A percentile compares a stretch with the other conserved stretches of the same genome.
Conservation (phyloP, 1,284 basidiomycete species). For the Microstroma glucosiphilum region DNA sequence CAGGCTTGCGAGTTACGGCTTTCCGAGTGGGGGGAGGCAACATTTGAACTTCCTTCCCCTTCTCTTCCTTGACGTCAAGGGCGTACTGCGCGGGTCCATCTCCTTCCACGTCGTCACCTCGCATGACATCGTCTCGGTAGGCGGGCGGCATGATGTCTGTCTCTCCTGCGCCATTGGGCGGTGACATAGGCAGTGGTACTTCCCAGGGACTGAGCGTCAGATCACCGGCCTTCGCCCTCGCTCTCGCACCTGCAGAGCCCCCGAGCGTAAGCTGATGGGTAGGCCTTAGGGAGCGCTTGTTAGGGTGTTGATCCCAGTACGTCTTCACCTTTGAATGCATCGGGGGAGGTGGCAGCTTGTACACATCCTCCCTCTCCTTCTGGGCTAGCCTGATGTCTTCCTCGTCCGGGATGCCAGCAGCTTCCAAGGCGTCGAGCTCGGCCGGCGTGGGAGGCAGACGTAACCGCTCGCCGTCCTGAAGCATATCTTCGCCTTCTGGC, state of each 20-base stretch:
- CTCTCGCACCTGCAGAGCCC: not conserved
- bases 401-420: constrained; percentile 45
- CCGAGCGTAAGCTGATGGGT: constrained; percentile 12
- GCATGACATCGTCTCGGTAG: not conserved
- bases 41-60: not conserved
- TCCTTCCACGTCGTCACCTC: not conserved
- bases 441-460: constrained; percentile 45
- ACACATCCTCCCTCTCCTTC: constrained; percentile 21
- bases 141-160: not conserved
- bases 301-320: constrained; percentile 9
- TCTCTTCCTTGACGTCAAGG: not conserved
- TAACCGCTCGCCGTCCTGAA: constrained; percentile 36
- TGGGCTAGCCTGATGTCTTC: constrained; percentile 34
- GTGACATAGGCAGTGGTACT: not conserved
- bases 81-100: not conserved
- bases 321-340: constrained; percentile 10
- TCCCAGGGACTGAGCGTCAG: constrained; percentile 11
- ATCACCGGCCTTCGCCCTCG: not conserved
- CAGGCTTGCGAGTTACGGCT: not conserved
- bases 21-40: not conserved
- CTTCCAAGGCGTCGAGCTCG: constrained; percentile 44
- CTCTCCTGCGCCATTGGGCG: not conserved
- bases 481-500: constrained; percentile 10
- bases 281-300: not conserved
- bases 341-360: constrained; percentile 18